phyloP scores from a whole-genome alignment of 2,329 filamentous ascomycete genomes.

The Ophiostoma ips region DNA sequence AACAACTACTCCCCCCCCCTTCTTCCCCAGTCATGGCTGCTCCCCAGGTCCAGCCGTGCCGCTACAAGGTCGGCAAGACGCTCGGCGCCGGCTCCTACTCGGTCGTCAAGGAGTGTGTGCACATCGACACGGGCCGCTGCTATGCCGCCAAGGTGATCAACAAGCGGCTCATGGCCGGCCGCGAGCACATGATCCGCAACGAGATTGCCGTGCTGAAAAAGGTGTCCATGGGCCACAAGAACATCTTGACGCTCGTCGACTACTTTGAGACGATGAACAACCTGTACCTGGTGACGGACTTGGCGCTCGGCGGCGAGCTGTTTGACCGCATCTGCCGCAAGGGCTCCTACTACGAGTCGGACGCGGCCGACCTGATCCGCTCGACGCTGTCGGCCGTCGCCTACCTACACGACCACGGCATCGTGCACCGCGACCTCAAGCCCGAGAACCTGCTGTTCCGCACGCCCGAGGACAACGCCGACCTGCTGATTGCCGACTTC shows the following conservation, averaged over 20 bases:
- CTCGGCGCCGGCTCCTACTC: constrained; percentile 94
- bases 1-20: neutral
- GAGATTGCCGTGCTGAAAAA: constrained; percentile 95
- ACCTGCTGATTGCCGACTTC: constrained; percentile 94
- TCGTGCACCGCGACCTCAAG: constrained; percentile 95
- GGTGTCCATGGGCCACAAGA: constrained; percentile 98
- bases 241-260: constrained; percentile 93
- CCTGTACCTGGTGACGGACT: constrained; percentile 92
- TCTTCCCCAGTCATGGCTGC: constrained; percentile 5
- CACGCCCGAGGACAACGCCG: constrained; percentile 93
- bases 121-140: constrained; percentile 93
- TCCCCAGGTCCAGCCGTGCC: constrained; percentile 69
- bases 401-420: constrained; percentile 96
- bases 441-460: constrained; percentile 94
- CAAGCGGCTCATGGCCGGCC: constrained; percentile 91
- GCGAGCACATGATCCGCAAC: constrained; percentile 97
- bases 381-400: constrained; percentile 94
- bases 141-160: constrained; percentile 99
- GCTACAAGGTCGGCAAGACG: constrained; percentile 98
- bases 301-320: constrained; percentile 88
- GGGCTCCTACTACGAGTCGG: constrained; percentile 94
- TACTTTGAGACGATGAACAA: constrained; percentile 99
- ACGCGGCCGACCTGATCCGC: constrained; percentile 88
- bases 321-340: constrained; percentile 98
- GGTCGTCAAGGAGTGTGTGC: constrained; percentile 96